Base-by-base conservation (phyloP, 192 early-diverging fungal genomes). In the Coemansia guatemalensis region DNA sequence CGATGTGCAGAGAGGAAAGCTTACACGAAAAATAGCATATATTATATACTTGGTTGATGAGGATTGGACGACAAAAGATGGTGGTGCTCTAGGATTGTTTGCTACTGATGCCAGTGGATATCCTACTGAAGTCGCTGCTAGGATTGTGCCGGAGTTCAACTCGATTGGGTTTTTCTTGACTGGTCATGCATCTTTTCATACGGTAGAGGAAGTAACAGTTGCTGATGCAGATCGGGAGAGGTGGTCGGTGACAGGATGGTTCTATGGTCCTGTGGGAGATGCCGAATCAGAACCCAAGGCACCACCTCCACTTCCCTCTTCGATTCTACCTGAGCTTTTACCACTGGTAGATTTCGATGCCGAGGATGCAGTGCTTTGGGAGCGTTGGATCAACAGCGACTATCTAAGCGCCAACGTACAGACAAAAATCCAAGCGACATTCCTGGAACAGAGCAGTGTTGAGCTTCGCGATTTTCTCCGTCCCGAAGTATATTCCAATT, bases 21-120 rank as follows among this genome's bases (percentile, higher is more conserved):
- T 67, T 53, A 72, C 70, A 24, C 84, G 89, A 21, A 73, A 82
- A 47, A 85, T 90, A 24, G 89, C 89, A 2, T 90, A 88, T 67
- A 90, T 90, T 48, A 81, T 90, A 6, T 90, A 90, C 51, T 65
- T 90, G 51, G 86, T 88, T 18, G 86, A 87, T 44, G 81, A 87
- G 30, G 75, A 84, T 30, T 90, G 89, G 89, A 60, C 60, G n/a
- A 48, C 39, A n/a, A 81, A 71, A 47, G 86, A 90, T 24, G 89
- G 89, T 23, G 89, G 89, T 0, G 69, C 83, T 0, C 65, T 90
- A 52, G 87, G 87, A 21, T 65, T 90, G n/a, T 89, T 88, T 61
- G 74, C 48, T 17, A 85, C 75, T 33, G 73, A 86, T 48, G 57
- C 58, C 20, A 47, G 70, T 26, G 73, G 82, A n/a, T 69, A 84